phyloP scores from a whole-genome alignment of 331 rosid species.

The Ulmus americana region DNA sequence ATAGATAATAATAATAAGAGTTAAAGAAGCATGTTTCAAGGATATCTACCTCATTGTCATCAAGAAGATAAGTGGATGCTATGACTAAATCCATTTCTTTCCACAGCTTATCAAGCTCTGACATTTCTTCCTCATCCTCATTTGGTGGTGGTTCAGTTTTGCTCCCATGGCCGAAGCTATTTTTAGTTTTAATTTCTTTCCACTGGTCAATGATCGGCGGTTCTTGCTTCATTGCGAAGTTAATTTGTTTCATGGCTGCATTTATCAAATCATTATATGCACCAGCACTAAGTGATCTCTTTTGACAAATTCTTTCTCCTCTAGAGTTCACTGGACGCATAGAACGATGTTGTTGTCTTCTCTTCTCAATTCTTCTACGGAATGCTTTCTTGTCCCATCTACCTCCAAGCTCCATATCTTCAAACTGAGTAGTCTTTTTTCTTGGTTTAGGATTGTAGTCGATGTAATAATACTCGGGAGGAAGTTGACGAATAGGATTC shows the following conservation, averaged over 20 bases:
- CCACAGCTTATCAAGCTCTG: constrained; percentile 73
- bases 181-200: constrained; percentile 44
- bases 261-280: constrained; percentile 75
- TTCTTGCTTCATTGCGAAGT: constrained; percentile 43
- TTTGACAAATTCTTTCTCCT: constrained; percentile 34
- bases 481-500: constrained; percentile 16
- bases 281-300: constrained; percentile 57
- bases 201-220: constrained; percentile 60
- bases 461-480: constrained; percentile 32
- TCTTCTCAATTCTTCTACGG: constrained; percentile 25
- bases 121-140: constrained; percentile 44
- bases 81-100: constrained; percentile 73
- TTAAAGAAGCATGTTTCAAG: neutral
- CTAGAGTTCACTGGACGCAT: constrained; percentile 19
- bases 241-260: constrained; percentile 55
- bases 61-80: constrained; percentile 62
- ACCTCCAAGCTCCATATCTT: constrained; percentile 44
- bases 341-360: constrained; percentile 26
- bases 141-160: constrained; percentile 24
- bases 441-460: constrained; percentile 28
- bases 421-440: constrained; percentile 35
- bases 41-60: constrained; percentile 49
- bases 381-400: constrained; percentile 46
- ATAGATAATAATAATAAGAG: neutral
- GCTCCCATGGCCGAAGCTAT: constrained; percentile 19